Evolutionary conservation across 352 stramenopile genomes (phyloP), one percentile per base, ranked within the genome.

Genomic region (Phytophthora sp.): DNA sequence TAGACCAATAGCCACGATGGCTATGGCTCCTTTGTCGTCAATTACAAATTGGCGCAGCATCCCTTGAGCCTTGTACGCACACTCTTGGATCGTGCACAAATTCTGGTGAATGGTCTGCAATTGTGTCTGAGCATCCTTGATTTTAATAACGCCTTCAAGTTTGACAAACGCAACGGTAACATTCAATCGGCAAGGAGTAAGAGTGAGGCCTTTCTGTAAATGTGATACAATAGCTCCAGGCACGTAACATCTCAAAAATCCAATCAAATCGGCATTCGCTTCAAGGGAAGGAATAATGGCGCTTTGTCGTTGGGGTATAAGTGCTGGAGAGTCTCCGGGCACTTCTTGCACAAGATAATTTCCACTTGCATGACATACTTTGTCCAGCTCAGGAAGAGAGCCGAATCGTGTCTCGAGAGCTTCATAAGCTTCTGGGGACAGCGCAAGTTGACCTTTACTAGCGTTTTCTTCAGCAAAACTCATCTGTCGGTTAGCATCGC

Each of bases 21-120:
- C 84, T 9, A 95, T 73, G 0, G 84, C 86, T 17, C 88, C 88
- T 65, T 96, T 95, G 63, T 95, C 87, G 31, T 96, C 88, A 31
- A 96, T 93, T 6, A 95, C 65, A 43, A 96, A 94, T 57, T 96
- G 88, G 8, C 87, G 84, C 13, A 96, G 65, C 26, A 83, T 93
- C 32, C 84, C 82, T 21, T 94, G 84, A 0, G 89, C 81, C 35
- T 89, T 89, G 67, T 94, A 94, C 0, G 79, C 82, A 5, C 82
- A 87, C 38, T 92, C 84, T 54, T 92, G 83, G 30, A 94, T 88
- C 6, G 82, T 55, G 30, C 77, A 88, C 41, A 94, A 54, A 5
- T 69, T 84, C 27, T 76, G 75, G 11, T 92, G 82, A 31, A 91
- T 82, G 6, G 75, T 69, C 28, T 80, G 69, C 2, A 91, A 50